These are phyloP conservation scores for Oidiodendron maius DNA, from an alignment of 495 filamentous ascomycete genomes.

Conservation along the genomic window DNA sequence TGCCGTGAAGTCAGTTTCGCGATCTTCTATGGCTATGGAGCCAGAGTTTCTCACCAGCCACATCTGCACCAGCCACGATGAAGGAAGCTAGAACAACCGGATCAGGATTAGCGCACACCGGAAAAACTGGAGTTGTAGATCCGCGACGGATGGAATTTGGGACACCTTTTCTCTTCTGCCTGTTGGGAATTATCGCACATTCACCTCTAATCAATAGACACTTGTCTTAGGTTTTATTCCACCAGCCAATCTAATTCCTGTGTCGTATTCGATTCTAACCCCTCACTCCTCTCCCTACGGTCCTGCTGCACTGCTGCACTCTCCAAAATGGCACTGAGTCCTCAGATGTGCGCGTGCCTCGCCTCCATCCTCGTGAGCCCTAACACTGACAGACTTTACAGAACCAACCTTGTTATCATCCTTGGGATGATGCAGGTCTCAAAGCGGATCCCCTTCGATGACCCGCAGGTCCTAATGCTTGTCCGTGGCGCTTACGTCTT, in stretches of 20 bases:
- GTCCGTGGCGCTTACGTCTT: constrained; percentile 78
- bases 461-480: constrained; percentile 75
- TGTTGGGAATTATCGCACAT: too few species aligned
- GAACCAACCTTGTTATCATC: constrained; percentile 90
- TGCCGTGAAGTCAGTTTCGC: too few species aligned
- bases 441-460: constrained; percentile 92
- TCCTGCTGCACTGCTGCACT: not conserved
- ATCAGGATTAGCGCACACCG: too few species aligned
- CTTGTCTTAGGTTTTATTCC: too few species aligned
- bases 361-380: not conserved
- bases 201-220: too few species aligned
- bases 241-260: too few species aligned
- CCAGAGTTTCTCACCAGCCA: too few species aligned
- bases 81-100: too few species aligned
- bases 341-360: constrained; percentile 37
- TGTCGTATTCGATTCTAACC: constrained; percentile 18
- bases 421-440: constrained; percentile 96
- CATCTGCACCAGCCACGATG: too few species aligned
- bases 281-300: not conserved
- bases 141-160: too few species aligned
- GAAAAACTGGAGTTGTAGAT: too few species aligned
- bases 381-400: constrained; percentile 28
- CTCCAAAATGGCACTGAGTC: constrained; percentile 43
- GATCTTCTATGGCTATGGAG: too few species aligned
- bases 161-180: not conserved